Conservation (phyloP, 1,284 basidiomycete species). For the Boletus semigastroideus region DNA sequence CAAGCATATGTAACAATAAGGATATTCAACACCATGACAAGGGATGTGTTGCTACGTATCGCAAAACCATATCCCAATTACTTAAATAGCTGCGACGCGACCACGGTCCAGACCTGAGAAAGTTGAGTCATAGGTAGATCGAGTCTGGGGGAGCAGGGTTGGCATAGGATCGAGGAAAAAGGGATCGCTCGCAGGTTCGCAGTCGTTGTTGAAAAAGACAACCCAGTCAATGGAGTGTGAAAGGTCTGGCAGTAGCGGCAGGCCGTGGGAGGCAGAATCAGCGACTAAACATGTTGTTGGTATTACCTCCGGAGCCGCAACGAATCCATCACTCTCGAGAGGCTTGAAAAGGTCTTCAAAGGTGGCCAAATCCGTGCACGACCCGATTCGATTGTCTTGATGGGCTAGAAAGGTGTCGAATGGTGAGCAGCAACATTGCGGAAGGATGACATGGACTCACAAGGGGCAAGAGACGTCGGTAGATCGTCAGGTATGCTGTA, state of each 20-base stretch:
- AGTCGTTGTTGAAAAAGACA: slow-evolving; percentile 4
- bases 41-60: neutral
- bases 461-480: neutral
- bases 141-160: slow-evolving; percentile 9
- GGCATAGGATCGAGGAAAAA: neutral
- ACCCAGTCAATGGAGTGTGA: slow-evolving; percentile 14
- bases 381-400: neutral
- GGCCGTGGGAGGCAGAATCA: neutral
- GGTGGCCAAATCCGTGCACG: neutral
- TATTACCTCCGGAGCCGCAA: too few relatives aligned
- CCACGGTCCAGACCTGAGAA: slow-evolving; percentile 5
- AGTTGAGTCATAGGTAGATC: slow-evolving; percentile 24
- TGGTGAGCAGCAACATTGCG: neutral
- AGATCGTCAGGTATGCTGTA: slow-evolving; percentile 12
- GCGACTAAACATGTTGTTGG: too few relatives aligned
- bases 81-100: neutral
- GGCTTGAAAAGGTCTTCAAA: too few relatives aligned
- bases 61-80: neutral
- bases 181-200: neutral
- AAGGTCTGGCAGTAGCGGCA: neutral
- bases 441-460: neutral
- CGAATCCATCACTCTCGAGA: too few relatives aligned
- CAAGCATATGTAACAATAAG: too few relatives aligned
- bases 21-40: too few relatives aligned
- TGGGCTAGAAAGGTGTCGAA: neutral